Evolutionary conservation across 2,329 filamentous ascomycete species (phyloP), one percentile per base, ranked within the genome.

Genomic region (Pezicula carpinea): DNA sequence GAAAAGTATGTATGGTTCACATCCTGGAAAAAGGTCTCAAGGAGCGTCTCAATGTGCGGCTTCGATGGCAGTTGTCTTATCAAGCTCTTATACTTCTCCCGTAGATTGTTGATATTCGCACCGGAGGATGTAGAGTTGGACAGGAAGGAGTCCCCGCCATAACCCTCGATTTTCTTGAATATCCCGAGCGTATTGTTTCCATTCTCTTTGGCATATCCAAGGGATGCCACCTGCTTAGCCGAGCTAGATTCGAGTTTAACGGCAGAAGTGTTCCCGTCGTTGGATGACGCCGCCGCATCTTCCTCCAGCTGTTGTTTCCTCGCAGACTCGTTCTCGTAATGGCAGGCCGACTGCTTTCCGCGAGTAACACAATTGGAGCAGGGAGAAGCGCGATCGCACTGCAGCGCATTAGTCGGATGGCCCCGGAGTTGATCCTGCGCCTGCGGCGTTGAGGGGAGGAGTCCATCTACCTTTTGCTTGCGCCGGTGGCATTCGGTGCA

Each of bases 401-500:
- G 53, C 19, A 36, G 45, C 34, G 52, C 45, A 47, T 53, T 50
- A 53, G 54, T 32, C 39, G 21, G 18, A n/a, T 18, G 17, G 23
- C 2, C n/a, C n/a, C 7, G 23, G 33, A 39, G 31, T 14, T 8
- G 31, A 14, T 18, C 32, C 4, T 26, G 6, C 6, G 23, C 32
- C 4, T 26, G 6, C 6, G 23, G 13, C 40, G 22, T n/a, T 11
- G 8, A 35, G 29, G 17, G 21, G 14, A 23, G n/a, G n/a, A n/a
- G 46, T 44, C 34, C 42, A 42, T 17, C 13, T 52, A 61, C 61
- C 59, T 63, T 63, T 50, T 63, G 61, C 59, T 84, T 84, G 50
- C 80, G 71, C 51, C 80, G 70, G 62, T 83, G 80, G 54, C 80
- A 84, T 59, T 84, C 80, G 10, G 74, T 79, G 55, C 80, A 84